A percentile compares a stretch with the other conserved stretches of the same genome.
Evolutionary conservation across 1,284 basidiomycete genomes (phyloP).

Genomic region (Papiliotrema terrestris): DNA sequence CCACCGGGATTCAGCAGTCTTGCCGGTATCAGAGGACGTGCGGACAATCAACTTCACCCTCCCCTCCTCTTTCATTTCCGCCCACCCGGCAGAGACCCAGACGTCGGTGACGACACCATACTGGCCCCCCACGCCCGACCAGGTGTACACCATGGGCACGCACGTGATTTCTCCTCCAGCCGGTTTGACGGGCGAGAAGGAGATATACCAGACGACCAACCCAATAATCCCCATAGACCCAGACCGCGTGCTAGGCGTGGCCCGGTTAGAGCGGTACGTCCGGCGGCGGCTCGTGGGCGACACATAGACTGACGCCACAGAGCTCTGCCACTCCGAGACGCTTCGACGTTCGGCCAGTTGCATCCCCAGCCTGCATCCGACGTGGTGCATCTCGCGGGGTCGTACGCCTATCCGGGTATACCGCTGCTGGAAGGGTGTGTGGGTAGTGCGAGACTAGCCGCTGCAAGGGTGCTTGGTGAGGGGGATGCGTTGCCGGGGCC

Average conservation of each 20-base stretch:
- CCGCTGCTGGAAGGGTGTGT: constrained; percentile 51
- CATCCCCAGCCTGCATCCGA: constrained; percentile 4
- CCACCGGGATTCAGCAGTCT: constrained; percentile 60
- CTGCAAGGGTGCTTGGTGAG: constrained; percentile 16
- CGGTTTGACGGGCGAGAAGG: background rate
- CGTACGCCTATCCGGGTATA: constrained; percentile 49
- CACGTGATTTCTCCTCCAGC: constrained; percentile 52
- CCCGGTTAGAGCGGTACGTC: constrained; percentile 61
- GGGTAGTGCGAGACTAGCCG: constrained; percentile 39
- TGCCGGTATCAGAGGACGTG: constrained; percentile 57
- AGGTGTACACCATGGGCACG: constrained; percentile 62
- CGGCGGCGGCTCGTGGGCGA: background rate
- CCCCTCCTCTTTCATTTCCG: constrained; percentile 14
- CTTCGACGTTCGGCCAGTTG: constrained; percentile 11
- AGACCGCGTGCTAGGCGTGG: constrained; percentile 57
- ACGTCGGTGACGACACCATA: constrained; percentile 14
- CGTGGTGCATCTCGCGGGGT: constrained; percentile 42
- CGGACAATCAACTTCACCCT: constrained; percentile 65
- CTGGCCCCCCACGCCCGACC: constrained; percentile 18
- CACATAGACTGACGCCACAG: constrained; percentile 8
- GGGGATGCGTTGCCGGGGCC: background rate
- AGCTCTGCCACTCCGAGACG: constrained; percentile 33
- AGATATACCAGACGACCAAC: constrained; percentile 69
- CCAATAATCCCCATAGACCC: constrained; percentile 58
- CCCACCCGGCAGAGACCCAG: background rate